Evolutionary conservation across 192 early-diverging fungal genomes (phyloP).

Genomic region (Phlyctochytrium arcticum): DNA sequence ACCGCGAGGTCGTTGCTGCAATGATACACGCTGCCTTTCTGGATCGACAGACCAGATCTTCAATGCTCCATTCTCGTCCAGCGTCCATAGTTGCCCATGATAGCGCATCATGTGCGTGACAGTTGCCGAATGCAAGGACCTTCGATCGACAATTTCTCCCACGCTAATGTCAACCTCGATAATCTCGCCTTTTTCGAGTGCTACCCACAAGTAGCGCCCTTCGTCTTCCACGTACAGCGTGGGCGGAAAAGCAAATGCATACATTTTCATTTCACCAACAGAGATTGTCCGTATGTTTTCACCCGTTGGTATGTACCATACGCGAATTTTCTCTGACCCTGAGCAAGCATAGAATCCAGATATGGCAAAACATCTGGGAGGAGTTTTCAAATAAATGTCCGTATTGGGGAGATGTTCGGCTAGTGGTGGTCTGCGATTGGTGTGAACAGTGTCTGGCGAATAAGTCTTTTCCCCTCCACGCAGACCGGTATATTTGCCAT

Average conservation of each 20-base stretch:
- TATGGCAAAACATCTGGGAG: conserved; percentile 44
- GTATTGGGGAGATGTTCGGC: conserved; percentile 39
- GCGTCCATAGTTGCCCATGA: conserved; percentile 55
- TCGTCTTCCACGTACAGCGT: conserved; percentile 44
- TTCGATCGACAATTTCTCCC: conserved; percentile 34
- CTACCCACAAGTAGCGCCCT: conserved; percentile 64
- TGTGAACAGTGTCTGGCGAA: conserved; percentile 30
- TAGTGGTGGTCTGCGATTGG: conserved; percentile 55
- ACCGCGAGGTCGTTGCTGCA: conserved; percentile 28
- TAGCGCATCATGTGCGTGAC: conserved; percentile 56
- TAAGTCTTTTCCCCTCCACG: conserved; percentile 18
- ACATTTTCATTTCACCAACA: conserved; percentile 48
- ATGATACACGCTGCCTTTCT: conserved; percentile 7
- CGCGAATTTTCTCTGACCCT: conserved; percentile 33
- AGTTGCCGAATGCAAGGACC: conserved; percentile 40
- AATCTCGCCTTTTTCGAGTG: conserved; percentile 58
- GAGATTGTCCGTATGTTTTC: conserved; percentile 44
- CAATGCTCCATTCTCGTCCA: conserved; percentile 62
- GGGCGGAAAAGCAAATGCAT: conserved; percentile 54
- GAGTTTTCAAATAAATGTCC: conserved; percentile 45
- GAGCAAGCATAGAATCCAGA: conserved; percentile 43
- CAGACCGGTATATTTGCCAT: conserved; percentile 10
- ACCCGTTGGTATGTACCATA: conserved; percentile 40
- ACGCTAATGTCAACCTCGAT: conserved; percentile 46
- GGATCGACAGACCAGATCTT: conserved; percentile 37